Conservation (phyloP, 805 yeast species). For the Clavispora phyllophila region DNA sequence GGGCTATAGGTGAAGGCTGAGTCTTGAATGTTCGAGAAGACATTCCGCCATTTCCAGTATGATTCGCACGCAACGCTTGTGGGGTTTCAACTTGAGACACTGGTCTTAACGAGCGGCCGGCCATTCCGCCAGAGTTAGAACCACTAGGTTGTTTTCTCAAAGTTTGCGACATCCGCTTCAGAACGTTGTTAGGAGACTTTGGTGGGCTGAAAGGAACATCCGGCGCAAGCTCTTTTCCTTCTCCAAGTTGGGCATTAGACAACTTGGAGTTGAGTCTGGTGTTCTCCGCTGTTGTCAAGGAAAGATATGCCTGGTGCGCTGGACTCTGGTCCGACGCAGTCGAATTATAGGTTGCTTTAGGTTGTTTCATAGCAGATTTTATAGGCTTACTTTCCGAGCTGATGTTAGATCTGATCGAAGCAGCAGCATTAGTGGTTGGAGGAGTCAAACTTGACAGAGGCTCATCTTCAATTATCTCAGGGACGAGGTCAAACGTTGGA, state of each 20-base stretch:
- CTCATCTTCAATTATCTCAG: constrained; percentile 20
- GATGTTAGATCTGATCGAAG: constrained; percentile 26
- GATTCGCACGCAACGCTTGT: background rate
- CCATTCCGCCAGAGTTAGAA: constrained; percentile 12
- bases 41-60: constrained; percentile 18
- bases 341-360: constrained; percentile 20
- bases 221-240: constrained; percentile 4
- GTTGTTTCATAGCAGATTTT: constrained; percentile 48
- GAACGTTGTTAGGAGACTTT: constrained; percentile 9
- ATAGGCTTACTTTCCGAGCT: constrained; percentile 25
- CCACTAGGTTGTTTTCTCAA: constrained; percentile 24
- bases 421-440: constrained; percentile 14
- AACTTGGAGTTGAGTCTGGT: constrained; percentile 66
- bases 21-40: constrained; percentile 24
- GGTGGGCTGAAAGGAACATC: constrained; percentile 3
- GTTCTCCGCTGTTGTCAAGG: constrained; percentile 73
- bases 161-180: constrained; percentile 22
- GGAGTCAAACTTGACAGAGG: constrained; percentile 3
- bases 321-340: constrained; percentile 21
- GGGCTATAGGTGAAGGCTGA: constrained; percentile 29
- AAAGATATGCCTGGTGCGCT: constrained; percentile 61
- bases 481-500: constrained; percentile 24
- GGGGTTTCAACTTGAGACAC: constrained; percentile 18
- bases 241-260: constrained; percentile 36
- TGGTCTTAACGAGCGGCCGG: constrained; percentile 31